Conservation (phyloP, 2,329 filamentous ascomycete species). For the Chrysoporthe austroafricana region DNA sequence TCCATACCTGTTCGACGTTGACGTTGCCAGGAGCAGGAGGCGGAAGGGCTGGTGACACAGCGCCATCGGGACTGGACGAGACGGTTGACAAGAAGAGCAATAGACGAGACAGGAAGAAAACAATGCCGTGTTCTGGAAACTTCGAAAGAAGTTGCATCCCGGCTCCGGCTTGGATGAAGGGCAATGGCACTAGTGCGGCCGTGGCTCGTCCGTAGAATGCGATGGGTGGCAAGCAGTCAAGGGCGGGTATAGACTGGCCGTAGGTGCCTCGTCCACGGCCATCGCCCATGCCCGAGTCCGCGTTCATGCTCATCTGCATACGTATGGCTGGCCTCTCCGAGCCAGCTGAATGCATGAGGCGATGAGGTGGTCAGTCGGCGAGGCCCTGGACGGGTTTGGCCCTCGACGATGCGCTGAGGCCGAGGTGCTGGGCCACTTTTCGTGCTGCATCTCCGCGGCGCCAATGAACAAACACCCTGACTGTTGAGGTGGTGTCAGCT, state of each 20-base stretch:
- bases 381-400: background rate
- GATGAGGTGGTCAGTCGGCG: background rate
- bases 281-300: background rate
- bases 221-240: background rate
- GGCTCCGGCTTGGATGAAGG: background rate
- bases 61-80: conserved; percentile 4
- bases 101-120: background rate
- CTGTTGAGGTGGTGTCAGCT: background rate
- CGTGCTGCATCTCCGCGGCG: background rate
- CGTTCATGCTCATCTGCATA: background rate
- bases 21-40: conserved; percentile 17
- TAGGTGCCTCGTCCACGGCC: background rate
- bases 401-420: background rate
- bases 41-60: conserved; percentile 19
- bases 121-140: conserved; percentile 13
- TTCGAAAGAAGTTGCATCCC: conserved; percentile 3
- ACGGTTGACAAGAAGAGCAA: background rate
- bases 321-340: background rate
- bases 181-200: background rate
- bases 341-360: background rate
- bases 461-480: background rate
- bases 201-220: background rate
- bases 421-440: background rate
- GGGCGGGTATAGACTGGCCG: background rate
- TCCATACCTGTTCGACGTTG: conserved; percentile 20